Conservation (phyloP, 2,329 filamentous ascomycete genomes). For the Albifimbria verrucaria region DNA sequence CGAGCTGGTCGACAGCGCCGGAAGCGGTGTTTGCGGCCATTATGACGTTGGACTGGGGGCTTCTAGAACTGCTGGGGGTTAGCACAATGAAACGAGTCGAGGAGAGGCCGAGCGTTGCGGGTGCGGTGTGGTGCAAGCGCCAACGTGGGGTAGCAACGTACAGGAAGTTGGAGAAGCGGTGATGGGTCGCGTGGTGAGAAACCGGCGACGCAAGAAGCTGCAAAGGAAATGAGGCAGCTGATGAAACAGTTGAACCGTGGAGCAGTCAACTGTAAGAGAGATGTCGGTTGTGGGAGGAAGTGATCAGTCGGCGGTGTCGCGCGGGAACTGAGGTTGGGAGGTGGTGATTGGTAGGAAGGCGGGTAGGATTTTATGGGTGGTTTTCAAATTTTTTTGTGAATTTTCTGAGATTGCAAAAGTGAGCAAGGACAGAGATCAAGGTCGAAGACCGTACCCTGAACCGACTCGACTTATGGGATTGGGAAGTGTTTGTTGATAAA, state of each 20-base stretch:
- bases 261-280: no score
- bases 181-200: no score
- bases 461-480: constrained; percentile 42
- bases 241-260: no score
- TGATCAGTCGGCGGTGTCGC: neutral
- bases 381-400: constrained; percentile 61
- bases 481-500: constrained; percentile 43
- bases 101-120: no score
- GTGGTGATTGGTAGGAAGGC: constrained; percentile 15
- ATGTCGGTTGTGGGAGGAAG: constrained; percentile 10
- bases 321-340: constrained; percentile 13
- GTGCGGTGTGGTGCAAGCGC: no score
- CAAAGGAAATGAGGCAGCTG: no score
- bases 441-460: constrained; percentile 58
- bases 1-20: constrained; percentile 74
- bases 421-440: constrained; percentile 59
- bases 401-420: constrained; percentile 49
- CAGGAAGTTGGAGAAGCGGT: no score
- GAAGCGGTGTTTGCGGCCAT: constrained; percentile 60
- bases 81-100: constrained; percentile 10
- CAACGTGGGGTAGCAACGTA: no score
- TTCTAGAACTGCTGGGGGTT: neutral
- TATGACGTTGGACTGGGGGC: constrained; percentile 27
- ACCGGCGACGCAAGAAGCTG: no score
- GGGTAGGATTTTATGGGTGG: constrained; percentile 56